A percentile compares a stretch with the other conserved stretches of the same genome.
Conservation (phyloP, 495 filamentous ascomycete genomes). For the Lasiosphaeria hispida region DNA sequence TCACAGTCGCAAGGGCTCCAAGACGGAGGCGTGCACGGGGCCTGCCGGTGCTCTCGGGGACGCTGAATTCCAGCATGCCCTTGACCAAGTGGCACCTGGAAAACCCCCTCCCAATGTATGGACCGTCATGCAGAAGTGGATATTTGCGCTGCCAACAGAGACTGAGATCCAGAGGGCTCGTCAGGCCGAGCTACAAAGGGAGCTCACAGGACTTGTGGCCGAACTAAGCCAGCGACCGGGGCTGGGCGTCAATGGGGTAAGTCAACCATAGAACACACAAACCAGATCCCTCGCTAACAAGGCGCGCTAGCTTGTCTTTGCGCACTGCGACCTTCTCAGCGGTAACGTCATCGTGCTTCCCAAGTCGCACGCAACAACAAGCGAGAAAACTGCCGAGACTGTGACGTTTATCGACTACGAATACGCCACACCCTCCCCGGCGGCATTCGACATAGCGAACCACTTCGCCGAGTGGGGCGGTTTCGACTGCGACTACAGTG, state of each 20-base stretch:
- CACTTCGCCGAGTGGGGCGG: slow-evolving; percentile 99
- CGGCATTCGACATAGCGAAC: slow-evolving; percentile 98
- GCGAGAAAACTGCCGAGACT: slow-evolving; percentile 36
- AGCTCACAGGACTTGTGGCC: slow-evolving; percentile 65
- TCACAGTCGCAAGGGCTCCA: slow-evolving; percentile 35
- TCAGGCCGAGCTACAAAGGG: slow-evolving; percentile 65
- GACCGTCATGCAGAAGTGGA: slow-evolving; percentile 95
- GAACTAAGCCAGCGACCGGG: slow-evolving; percentile 72
- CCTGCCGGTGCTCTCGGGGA: slow-evolving; percentile 27
- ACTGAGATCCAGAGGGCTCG: slow-evolving; percentile 65
- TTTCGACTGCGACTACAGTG: slow-evolving; percentile 87
- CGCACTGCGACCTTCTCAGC: slow-evolving; percentile 90
- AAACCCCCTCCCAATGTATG: slow-evolving; percentile 78
- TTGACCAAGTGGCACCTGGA: slow-evolving; percentile 57
- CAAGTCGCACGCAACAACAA: slow-evolving; percentile 28
- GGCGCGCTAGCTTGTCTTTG: slow-evolving; percentile 70
- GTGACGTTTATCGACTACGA: slow-evolving; percentile 98
- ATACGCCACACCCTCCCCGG: slow-evolving; percentile 88
- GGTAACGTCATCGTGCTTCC: slow-evolving; percentile 93
- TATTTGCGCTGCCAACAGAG: slow-evolving; percentile 72
- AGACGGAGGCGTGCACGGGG: slow-evolving; percentile 20
- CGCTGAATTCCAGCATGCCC: slow-evolving; percentile 40
- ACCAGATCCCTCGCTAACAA: slow-evolving; percentile 21
- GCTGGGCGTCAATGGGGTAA: slow-evolving; percentile 68
- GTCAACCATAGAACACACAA: slow-evolving; percentile 28